These are phyloP conservation scores for Penicillium manginii DNA, from an alignment of 495 filamentous ascomycete genomes.

Conservation along the genomic window DNA sequence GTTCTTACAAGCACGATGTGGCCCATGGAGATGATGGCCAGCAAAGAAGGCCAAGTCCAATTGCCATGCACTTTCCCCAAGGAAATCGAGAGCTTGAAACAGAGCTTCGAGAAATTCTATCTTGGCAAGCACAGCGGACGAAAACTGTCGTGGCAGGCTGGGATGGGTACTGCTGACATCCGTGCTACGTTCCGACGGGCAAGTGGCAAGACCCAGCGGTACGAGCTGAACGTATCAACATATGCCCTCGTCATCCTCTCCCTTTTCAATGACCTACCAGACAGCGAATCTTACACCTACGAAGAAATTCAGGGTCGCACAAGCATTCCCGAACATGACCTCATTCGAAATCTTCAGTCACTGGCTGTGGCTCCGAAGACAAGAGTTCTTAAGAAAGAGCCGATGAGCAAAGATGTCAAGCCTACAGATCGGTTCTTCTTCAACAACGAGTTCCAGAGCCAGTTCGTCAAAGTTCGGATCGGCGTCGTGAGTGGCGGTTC, in stretches of 20 bases:
- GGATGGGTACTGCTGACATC: slow-evolving; percentile 86
- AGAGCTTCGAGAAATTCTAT: slow-evolving; percentile 91
- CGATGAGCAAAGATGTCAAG: slow-evolving; percentile 80
- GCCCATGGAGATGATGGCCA: slow-evolving; percentile 85
- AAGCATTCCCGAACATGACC: slow-evolving; percentile 76
- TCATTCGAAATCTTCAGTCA: slow-evolving; percentile 81
- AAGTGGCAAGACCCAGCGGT: slow-evolving; percentile 70
- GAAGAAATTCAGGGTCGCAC: slow-evolving; percentile 85
- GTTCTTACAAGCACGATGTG: slow-evolving; percentile 93
- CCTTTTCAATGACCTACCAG: slow-evolving; percentile 80
- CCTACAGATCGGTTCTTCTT: slow-evolving; percentile 80
- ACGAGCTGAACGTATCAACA: slow-evolving; percentile 91
- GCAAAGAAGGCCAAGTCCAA: slow-evolving; percentile 54
- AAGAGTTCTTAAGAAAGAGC: slow-evolving; percentile 79
- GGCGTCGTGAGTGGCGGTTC: slow-evolving; percentile 66
- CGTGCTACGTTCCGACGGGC: slow-evolving; percentile 77
- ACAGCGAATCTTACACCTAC: slow-evolving; percentile 68
- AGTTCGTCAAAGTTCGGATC: slow-evolving; percentile 83
- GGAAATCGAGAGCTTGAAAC: slow-evolving; percentile 74
- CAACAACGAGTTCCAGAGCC: slow-evolving; percentile 82
- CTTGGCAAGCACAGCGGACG: slow-evolving; percentile 83
- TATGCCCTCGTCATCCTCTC: slow-evolving; percentile 89
- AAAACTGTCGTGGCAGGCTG: slow-evolving; percentile 80
- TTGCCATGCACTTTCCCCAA: slow-evolving; percentile 70
- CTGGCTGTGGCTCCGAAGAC: slow-evolving; percentile 86